phyloP scores from a whole-genome alignment of 805 yeast species.

The Clavispora phyllophila region DNA sequence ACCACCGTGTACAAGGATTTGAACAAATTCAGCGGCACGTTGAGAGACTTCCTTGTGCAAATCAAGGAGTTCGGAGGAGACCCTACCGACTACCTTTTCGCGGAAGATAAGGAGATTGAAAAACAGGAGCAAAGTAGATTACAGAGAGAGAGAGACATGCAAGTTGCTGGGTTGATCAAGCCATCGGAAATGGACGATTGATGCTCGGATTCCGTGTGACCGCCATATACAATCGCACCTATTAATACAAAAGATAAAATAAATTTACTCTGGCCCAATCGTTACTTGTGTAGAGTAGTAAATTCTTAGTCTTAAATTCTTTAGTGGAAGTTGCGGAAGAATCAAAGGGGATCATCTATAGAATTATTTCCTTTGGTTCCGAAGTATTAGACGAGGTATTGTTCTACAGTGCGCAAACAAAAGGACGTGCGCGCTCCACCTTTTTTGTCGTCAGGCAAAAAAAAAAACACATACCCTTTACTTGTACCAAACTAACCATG shows the following conservation, averaged over 20 bases:
- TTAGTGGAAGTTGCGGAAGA: too few species aligned
- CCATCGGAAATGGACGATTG: slow-evolving; percentile 92
- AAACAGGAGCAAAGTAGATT: slow-evolving; percentile 58
- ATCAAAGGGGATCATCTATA: too few species aligned
- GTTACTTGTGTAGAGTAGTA: too few species aligned
- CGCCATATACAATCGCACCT: not conserved
- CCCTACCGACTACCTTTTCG: slow-evolving; percentile 88
- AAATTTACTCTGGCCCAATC: not conserved
- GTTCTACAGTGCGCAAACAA: not conserved
- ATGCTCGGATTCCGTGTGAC: slow-evolving; percentile 1
- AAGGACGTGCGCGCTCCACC: slow-evolving; percentile 3
- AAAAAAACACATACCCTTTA: not conserved
- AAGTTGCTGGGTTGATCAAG: slow-evolving; percentile 88
- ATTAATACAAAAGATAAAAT: not conserved
- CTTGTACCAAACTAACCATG: slow-evolving; percentile 13
- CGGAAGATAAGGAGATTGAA: slow-evolving; percentile 86
- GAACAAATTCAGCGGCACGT: slow-evolving; percentile 69
- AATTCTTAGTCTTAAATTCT: too few species aligned
- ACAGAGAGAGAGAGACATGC: slow-evolving; percentile 76
- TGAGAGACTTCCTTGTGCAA: slow-evolving; percentile 95
- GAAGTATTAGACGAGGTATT: not conserved
- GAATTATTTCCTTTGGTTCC: too few species aligned
- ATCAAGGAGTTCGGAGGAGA: slow-evolving; percentile 95
- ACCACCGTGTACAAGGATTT: slow-evolving; percentile 69
- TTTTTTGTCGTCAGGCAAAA: slow-evolving; percentile 1